Conservation (phyloP, 2,329 filamentous ascomycete species). For the Coniochaeta pulveracea region DNA sequence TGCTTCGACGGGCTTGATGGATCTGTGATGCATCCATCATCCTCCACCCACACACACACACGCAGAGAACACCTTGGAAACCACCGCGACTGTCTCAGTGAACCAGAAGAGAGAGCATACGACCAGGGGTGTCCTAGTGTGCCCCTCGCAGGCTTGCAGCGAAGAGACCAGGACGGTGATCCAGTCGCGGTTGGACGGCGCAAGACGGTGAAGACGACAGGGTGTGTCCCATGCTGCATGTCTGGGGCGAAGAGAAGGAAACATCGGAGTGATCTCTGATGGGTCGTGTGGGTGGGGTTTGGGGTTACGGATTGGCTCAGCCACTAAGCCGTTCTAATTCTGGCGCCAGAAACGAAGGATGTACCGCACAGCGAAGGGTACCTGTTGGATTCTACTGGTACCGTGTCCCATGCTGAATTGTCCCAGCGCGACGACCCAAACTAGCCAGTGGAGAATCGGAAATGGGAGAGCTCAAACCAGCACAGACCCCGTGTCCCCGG, state of each 20-base stretch:
- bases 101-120: not conserved
- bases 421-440: not conserved
- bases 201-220: slow-evolving; percentile 8
- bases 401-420: not conserved
- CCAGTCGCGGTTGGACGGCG: slow-evolving; percentile 7
- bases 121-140: too few species aligned
- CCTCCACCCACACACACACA: slow-evolving; percentile 9
- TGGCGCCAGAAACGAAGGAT: slow-evolving; percentile 15
- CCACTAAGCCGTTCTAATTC: slow-evolving; percentile 26
- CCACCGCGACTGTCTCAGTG: slow-evolving; percentile 4
- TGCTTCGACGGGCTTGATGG: slow-evolving; percentile 3
- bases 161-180: slow-evolving; percentile 14
- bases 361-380: slow-evolving; percentile 11
- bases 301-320: slow-evolving; percentile 19
- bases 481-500: not conserved
- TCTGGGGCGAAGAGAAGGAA: slow-evolving; percentile 30
- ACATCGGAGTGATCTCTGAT: slow-evolving; percentile 31
- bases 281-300: slow-evolving; percentile 17
- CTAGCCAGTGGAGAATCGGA: not conserved
- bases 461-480: not conserved
- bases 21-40: not conserved
- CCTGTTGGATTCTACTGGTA: slow-evolving; percentile 4
- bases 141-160: slow-evolving; percentile 21
- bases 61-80: too few species aligned
- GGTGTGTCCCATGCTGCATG: slow-evolving; percentile 21